phyloP scores from a whole-genome alignment of 768 basidiomycete genomes.

The Auricularia heimuer region DNA sequence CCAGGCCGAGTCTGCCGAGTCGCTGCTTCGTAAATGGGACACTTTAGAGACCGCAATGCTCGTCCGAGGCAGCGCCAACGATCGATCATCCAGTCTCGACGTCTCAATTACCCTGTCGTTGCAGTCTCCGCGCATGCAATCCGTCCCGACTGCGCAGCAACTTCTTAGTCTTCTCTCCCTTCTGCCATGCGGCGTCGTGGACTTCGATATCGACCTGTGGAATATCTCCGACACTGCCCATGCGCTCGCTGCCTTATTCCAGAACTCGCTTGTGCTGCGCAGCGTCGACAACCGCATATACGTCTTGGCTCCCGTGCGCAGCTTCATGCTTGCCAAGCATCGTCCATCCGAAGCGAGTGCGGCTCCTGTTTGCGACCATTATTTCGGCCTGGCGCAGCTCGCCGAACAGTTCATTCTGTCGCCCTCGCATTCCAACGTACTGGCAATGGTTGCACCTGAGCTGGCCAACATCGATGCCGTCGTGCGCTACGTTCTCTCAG shows the following conservation, averaged over 20 bases:
- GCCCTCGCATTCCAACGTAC: too few species aligned
- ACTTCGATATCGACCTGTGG: slow-evolving; percentile 11
- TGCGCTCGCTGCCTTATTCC: neutral
- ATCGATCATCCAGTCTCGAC: neutral
- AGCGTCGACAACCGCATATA: too few species aligned
- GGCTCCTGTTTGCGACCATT: too few species aligned
- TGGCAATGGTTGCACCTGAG: too few species aligned
- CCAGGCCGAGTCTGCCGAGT: slow-evolving; percentile 12
- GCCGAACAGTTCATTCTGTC: too few species aligned
- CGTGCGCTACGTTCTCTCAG: too few species aligned
- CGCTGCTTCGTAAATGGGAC: slow-evolving; percentile 6
- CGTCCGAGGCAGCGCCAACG: neutral
- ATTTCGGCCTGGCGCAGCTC: too few species aligned
- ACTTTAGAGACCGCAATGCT: neutral
- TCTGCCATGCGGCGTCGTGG: slow-evolving; percentile 2
- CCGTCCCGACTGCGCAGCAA: neutral
- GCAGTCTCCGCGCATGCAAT: neutral
- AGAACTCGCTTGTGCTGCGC: too few species aligned
- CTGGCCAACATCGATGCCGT: too few species aligned
- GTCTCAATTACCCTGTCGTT: neutral
- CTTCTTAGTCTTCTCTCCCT: neutral
- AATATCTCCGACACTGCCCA: neutral
- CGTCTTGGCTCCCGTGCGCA: too few species aligned
- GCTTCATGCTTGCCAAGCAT: too few species aligned
- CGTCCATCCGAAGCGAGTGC: too few species aligned